Conservation (phyloP, 2,329 filamentous ascomycete species). For the Colletotrichum simmondsii region DNA sequence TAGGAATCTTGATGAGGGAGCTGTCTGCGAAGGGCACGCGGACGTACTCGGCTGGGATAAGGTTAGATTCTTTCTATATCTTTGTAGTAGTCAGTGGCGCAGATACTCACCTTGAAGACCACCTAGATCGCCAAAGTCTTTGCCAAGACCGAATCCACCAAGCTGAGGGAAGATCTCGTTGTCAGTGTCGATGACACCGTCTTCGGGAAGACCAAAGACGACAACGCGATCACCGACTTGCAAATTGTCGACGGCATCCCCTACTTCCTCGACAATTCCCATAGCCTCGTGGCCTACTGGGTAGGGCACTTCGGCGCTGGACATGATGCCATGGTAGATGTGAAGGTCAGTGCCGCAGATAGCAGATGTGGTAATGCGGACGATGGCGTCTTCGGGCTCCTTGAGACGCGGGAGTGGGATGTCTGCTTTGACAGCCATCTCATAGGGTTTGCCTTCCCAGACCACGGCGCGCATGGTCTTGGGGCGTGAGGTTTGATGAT, state of each 20-base stretch:
- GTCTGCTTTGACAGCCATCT: constrained; percentile 34
- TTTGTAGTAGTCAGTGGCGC: too few species aligned
- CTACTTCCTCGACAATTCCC: constrained; percentile 49
- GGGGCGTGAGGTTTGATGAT: neutral
- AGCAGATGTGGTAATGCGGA: constrained; percentile 45
- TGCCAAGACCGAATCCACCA: neutral
- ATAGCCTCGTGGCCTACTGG: constrained; percentile 53
- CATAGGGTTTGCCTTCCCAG: constrained; percentile 39
- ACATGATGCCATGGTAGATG: constrained; percentile 42
- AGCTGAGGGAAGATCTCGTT: neutral
- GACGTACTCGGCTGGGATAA: constrained; percentile 59
- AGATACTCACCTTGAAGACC: constrained; percentile 22
- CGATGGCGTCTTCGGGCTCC: constrained; percentile 45
- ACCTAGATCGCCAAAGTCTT: constrained; percentile 4
- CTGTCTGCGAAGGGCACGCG: constrained; percentile 75
- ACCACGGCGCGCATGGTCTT: constrained; percentile 25
- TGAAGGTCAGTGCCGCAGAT: constrained; percentile 51
- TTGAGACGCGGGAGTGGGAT: constrained; percentile 34
- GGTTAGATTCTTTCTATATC: too few species aligned
- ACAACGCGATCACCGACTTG: constrained; percentile 51
- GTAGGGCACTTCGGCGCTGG: constrained; percentile 36
- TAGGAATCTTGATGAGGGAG: constrained; percentile 71
- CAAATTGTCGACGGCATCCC: constrained; percentile 46
- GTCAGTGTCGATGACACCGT: constrained; percentile 12
- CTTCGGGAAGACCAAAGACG: constrained; percentile 41